phyloP scores from a whole-genome alignment of 805 yeast species.

The Pichia ethanolica region DNA sequence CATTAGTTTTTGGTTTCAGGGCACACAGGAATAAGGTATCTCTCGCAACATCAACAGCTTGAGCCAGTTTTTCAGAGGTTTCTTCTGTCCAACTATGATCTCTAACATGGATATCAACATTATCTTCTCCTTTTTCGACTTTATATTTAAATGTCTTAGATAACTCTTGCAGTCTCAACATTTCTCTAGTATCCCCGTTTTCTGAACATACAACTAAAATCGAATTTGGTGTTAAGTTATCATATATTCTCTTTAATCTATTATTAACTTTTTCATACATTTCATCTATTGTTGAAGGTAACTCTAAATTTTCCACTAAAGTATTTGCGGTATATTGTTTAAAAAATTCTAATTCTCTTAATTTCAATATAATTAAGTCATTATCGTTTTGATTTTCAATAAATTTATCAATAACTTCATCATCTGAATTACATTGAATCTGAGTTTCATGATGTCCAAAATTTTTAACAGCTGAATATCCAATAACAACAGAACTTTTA shows the following conservation, averaged over 20 bases:
- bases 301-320: constrained; percentile 8
- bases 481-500: constrained; percentile 22
- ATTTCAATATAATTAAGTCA: constrained; percentile 45
- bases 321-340: constrained; percentile 21
- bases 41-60: constrained; percentile 46
- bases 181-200: constrained; percentile 48
- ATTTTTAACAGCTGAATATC: constrained; percentile 13
- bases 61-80: constrained; percentile 39
- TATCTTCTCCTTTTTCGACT: constrained; percentile 33
- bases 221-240: constrained; percentile 49
- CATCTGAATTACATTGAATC: constrained; percentile 49
- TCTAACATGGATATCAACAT: constrained; percentile 20
- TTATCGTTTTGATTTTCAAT: constrained; percentile 29
- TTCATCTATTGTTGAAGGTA: constrained; percentile 10
- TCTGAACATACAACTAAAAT: constrained; percentile 57
- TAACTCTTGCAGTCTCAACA: constrained; percentile 38
- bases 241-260: constrained; percentile 43
- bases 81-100: constrained; percentile 39
- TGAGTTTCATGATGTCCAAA: constrained; percentile 25
- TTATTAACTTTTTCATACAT: constrained; percentile 32
- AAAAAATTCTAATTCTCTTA: constrained; percentile 52
- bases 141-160: constrained; percentile 36
- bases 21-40: constrained; percentile 51
- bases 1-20: constrained; percentile 13
- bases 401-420: constrained; percentile 43